Evolutionary conservation across 2,329 filamentous ascomycete species (phyloP), one percentile per base, ranked within the genome.

Genomic region (Myotisia sp.): DNA sequence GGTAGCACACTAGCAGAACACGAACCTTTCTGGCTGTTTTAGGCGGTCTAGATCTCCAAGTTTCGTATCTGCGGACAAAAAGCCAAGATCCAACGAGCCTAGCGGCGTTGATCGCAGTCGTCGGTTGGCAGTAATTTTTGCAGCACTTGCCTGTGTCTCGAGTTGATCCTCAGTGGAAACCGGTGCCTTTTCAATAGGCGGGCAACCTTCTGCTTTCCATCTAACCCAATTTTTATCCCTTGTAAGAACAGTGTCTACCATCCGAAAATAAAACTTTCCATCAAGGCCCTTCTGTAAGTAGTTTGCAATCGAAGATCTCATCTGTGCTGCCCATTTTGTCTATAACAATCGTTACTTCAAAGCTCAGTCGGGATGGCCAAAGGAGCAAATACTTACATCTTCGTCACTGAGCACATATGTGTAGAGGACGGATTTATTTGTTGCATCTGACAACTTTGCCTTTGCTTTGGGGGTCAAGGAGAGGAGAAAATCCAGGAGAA

Each of bases 211-310:
- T 40, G 87, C 78, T 61, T 99, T 99, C 90, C 90, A 99, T 42
- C 85, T 79, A 28, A 92, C 85, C 92, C 92, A 98, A 53, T 95
- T 94, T 64, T 94, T 95, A 57, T 99, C 90, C 42, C 90, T 72
- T 16, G 84, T 83, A 19, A 98, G 71, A 20, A 98, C 87, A 8
- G 86, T 95, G 54, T 95, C 87, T 20, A 98, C 85, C 74, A 95
- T 92, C 24, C 90, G 79, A 58, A 85, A 80, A 57, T 95, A 98
- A 57, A 92, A 92, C 43, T 83, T 81, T 19, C 90, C 90, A 49
- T 92, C 86, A 26, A 68, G 62, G 13, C 82, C 82, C 47, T 77
- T 70, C 51, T 80, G 79, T 37, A 98, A 70, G 56, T 94, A 93
- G 38, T 75, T 74, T 39, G 80, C 79, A 48, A 95, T 92, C 5